These are phyloP conservation scores for Cordia subcordata DNA, from an alignment of 257 asterid genomes.

Conservation along the genomic window DNA sequence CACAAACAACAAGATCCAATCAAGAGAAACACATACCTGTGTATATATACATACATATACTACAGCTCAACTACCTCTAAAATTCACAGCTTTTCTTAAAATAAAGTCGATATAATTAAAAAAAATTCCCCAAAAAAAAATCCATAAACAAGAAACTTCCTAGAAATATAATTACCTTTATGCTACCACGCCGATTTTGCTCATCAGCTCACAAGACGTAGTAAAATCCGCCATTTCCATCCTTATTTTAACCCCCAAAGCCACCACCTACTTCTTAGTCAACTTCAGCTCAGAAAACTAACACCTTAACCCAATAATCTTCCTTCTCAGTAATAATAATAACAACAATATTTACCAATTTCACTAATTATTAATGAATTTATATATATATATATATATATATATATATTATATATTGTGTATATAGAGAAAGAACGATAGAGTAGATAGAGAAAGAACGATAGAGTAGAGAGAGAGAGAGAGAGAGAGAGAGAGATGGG, in stretches of 20 bases:
- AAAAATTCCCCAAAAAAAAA: not conserved
- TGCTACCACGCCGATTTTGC: not conserved
- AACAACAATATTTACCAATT: no score
- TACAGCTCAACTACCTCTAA: no score
- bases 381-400: no score
- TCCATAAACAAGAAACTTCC: not conserved
- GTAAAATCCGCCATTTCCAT: not conserved
- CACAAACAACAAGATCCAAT: not conserved
- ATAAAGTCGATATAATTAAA: not conserved
- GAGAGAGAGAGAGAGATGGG: not conserved
- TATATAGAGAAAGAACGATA: no score
- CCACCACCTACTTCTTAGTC: not conserved
- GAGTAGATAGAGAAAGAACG: no score
- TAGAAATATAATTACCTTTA: not conserved
- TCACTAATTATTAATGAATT: not conserved
- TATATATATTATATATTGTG: no score
- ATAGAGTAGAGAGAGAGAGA: not conserved
- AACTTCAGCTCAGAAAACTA: not conserved
- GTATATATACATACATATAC: no score
- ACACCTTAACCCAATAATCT: no score
- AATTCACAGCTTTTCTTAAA: not conserved
- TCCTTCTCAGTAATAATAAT: no score
- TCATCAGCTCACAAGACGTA: constrained; percentile 1
- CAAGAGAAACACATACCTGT: not conserved
- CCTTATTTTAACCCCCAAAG: not conserved